These are phyloP conservation scores for Phoenix roebelenii DNA, from an alignment of 176 grass and related monocot species.

Conservation along the genomic window DNA sequence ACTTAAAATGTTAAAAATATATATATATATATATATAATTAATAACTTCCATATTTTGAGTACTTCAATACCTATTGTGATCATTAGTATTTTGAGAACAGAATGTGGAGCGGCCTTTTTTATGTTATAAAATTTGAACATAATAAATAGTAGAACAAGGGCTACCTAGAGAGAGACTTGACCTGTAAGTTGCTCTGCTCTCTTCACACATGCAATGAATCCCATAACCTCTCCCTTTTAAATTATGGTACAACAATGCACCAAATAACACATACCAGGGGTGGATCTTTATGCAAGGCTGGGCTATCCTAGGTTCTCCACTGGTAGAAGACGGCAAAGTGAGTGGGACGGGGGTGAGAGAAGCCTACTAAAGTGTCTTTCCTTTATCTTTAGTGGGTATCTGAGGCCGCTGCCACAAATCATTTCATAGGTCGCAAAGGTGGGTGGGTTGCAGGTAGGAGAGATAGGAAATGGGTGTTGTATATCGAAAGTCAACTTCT, in stretches of 20 bases:
- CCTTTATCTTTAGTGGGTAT: not conserved
- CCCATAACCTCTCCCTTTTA: not conserved
- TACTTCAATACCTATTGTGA: too few relatives aligned
- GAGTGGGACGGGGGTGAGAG: not conserved
- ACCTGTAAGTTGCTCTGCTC: not conserved
- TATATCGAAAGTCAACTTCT: not conserved
- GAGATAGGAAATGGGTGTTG: not conserved
- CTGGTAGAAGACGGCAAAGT: too few relatives aligned
- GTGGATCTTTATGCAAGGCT: not conserved
- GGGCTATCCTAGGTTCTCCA: too few relatives aligned
- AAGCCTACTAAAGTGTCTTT: not conserved
- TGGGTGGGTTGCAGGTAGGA: not conserved
- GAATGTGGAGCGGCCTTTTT: too few relatives aligned
- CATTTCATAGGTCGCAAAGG: not conserved
- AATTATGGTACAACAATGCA: not conserved
- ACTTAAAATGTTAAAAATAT: too few relatives aligned
- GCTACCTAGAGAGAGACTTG: too few relatives aligned
- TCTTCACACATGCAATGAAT: not conserved
- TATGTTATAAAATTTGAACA: too few relatives aligned
- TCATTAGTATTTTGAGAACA: too few relatives aligned
- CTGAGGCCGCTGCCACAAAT: not conserved
- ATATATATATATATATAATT: too few relatives aligned
- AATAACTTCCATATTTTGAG: too few relatives aligned
- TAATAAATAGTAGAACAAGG: too few relatives aligned
- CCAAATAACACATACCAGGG: not conserved